phyloP scores from a whole-genome alignment of 805 yeast species.

The Nakazawaea ernobii region DNA sequence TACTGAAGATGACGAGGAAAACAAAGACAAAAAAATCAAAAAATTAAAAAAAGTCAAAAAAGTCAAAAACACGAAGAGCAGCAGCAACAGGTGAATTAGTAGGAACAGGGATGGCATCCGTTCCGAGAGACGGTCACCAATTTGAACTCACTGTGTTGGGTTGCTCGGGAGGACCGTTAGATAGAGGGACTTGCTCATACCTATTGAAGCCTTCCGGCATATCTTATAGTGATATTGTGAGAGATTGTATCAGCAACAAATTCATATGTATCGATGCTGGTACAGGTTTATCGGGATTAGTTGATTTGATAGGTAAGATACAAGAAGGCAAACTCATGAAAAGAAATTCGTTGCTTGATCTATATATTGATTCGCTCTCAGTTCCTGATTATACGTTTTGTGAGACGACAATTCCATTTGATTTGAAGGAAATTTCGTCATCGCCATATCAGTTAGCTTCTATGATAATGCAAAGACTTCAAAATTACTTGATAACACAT shows the following conservation, averaged over 20 bases:
- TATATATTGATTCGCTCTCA: constrained; percentile 28
- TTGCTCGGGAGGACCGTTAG: constrained; percentile 81
- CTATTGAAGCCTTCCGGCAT: constrained; percentile 51
- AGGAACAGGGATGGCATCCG: background rate
- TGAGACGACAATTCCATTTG: constrained; percentile 23
- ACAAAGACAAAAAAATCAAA: background rate
- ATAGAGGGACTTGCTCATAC: constrained; percentile 61
- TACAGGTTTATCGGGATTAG: constrained; percentile 53
- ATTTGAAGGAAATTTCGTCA: background rate
- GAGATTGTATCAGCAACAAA: constrained; percentile 22
- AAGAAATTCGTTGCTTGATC: constrained; percentile 15
- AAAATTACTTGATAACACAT: constrained; percentile 61
- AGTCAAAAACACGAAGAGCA: background rate
- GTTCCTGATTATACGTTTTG: constrained; percentile 22
- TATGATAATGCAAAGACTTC: constrained; percentile 29
- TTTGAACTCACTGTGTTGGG: constrained; percentile 70
- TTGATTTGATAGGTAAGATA: constrained; percentile 28
- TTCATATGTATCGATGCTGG: constrained; percentile 77
- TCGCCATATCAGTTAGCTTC: constrained; percentile 13
- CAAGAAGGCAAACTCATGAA: background rate
- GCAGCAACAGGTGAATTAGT: background rate
- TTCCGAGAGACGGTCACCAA: background rate
- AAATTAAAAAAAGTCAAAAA: background rate
- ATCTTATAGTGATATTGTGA: constrained; percentile 33
- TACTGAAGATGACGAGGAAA: background rate